Evolutionary conservation across 495 filamentous ascomycete genomes (phyloP), one percentile per base, ranked within the genome.

Genomic region (Talaromyces wortmannii): DNA sequence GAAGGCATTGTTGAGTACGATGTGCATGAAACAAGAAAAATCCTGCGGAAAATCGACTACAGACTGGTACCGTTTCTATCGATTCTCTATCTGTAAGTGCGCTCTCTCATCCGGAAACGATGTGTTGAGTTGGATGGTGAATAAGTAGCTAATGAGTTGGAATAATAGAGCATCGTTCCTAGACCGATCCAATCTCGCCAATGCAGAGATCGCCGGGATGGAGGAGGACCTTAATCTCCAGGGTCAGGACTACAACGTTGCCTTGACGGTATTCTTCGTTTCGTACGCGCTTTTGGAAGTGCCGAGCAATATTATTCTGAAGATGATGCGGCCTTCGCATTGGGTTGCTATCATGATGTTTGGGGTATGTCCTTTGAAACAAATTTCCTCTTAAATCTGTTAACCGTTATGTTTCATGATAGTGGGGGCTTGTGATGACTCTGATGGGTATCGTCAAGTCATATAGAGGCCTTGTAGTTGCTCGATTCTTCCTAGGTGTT

Each of bases 401-500:
- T 23, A 23, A 23, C 23, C 23, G 23, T 23, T 23, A 4, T 23
- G 23, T 23, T 23, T 23, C 23, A 23, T 23, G 23, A 23, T 23
- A 23, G 23, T 90, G 86, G 87, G 85, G 85, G 13, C 67, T 83
- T 13, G 84, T 90, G 52, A 87, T 83, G 0, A 81, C 81, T 0
- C 71, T 72, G 0, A 86, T 85, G 2, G 82, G 82, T 31, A 80
- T 70, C 6, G 81, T 78, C 0, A 65, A 73, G 23, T 86, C 69
- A 59, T 86, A 75, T 59, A 75, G 74, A 43, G 86, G 86, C 1
- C 71, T 90, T 43, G 68, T 87, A 18, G 83, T 80, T 4, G 78
- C 82, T 49, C 82, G 86, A n/a, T 90, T 91, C 73, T 87, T 87
- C 59, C 74, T 90, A 0, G 86, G 87, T 59, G 84, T 89, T 48